Evolutionary conservation across 257 asterid species (phyloP), one percentile per base, ranked within the genome.

Genomic region (Cordia subcordata): DNA sequence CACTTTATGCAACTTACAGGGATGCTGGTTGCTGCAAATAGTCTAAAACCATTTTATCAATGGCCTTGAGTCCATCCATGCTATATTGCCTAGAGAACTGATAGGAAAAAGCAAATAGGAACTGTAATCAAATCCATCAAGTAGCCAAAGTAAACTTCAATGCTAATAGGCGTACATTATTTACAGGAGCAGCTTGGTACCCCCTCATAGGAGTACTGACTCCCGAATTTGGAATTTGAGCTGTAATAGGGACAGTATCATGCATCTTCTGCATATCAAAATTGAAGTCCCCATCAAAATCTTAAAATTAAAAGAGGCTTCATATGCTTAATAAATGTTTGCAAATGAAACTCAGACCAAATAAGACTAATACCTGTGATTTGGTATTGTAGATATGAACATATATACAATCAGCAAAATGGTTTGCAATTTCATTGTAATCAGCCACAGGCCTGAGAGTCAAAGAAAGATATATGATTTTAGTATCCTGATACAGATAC

Each of bases 351-450:
- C 16, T 55, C 51, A 15, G 37, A 21, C 18, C 53, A 51, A 64
- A 64, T 37, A 66, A 58, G 75, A 32, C 61, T 53, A 66, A 33
- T 91, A 85, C 95, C 90, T 70, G 80, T 58, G 72, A 42, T 70
- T 69, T 82, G 51, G 94, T 84, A 67, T 88, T 88, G 89, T 78
- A 73, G 80, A 78, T 76, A 77, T 86, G 95, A 59, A 80, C 99
- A 63, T 81, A 84, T 38, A 92, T 84, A 45, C 92, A 83, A 8
- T 92, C 89, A 49, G 87, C 88, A 81, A 92, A 86, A 76, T 88
- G 96, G 68, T 79, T 57, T 40, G 99, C 72, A 62, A 92, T 78
- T 87, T 88, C 96, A 66, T 88, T 81, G 69, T 77, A 79, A 66
- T 92, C 96, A 18, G 77, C 73, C 76, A 88, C 62, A 49, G 87